Percentiles rank a stretch among this genome's conserved stretches.
phyloP scores from a whole-genome alignment of 768 basidiomycete species.

The Lactifluus subvellereus region DNA sequence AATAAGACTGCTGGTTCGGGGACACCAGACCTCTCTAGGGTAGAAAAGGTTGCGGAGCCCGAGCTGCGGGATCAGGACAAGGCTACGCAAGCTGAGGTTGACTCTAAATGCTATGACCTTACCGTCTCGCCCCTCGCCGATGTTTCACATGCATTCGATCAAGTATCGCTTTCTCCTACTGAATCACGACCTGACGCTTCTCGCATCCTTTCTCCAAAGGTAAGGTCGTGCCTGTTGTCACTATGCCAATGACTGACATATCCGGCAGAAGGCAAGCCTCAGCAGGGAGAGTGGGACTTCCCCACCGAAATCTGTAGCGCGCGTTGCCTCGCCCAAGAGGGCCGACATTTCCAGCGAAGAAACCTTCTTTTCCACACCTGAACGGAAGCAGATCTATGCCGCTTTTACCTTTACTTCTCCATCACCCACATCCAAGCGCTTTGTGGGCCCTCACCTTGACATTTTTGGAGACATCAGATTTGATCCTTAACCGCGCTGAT shows the following conservation, averaged over 20 bases:
- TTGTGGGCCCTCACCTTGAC: constrained; percentile 31
- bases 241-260: background rate
- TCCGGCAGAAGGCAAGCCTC: constrained; percentile 13
- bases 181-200: constrained; percentile 9
- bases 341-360: constrained; percentile 1
- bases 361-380: constrained; percentile 58
- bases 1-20: constrained; percentile 20
- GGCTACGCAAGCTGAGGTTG: constrained; percentile 48
- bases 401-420: constrained; percentile 78
- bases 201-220: constrained; percentile 17
- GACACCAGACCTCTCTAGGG: constrained; percentile 17
- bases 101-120: constrained; percentile 74
- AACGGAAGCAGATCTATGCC: constrained; percentile 65
- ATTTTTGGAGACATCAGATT: constrained; percentile 25
- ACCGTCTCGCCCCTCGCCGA: constrained; percentile 77
- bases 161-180: constrained; percentile 23
- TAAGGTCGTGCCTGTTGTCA: background rate
- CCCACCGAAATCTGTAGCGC: constrained; percentile 12
- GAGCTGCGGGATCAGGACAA: constrained; percentile 42
- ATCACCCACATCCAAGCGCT: constrained; percentile 52
- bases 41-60: constrained; percentile 54
- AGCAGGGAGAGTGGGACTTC: constrained; percentile 7
- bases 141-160: constrained; percentile 62
- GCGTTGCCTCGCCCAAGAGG: constrained; percentile 11
- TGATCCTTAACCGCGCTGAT: constrained; percentile 14